Base-by-base conservation (phyloP, 208 protist genomes). In the Entamoeba histolytica region DNA sequence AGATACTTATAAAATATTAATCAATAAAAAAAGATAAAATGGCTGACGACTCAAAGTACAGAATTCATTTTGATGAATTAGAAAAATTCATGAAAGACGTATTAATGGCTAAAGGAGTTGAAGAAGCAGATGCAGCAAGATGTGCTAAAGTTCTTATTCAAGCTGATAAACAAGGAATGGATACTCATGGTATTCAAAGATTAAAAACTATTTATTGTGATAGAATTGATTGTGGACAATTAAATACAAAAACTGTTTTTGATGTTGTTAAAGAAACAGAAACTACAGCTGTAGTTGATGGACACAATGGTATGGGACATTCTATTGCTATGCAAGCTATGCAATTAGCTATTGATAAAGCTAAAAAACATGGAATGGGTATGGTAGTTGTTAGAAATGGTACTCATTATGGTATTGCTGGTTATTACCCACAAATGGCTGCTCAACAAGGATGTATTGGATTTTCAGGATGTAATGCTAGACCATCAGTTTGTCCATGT, bases 321-420 rank as follows among this genome's bases (percentile, higher is more conserved):
- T 57, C 93, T 49, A 69, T 96, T 47, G 55, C 92, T 19, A 92
- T 92, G 31, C 44, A 69, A 49, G 92, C 93, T 52, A 94, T 95
- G 93, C 91, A 95, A 51, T 94, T 96, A n/a, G 95, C 95, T 49
- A 95, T 96, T 57, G 94, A 96, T 12, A 96, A 96, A 49, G 95
- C 95, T 8, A 87, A 94, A 28, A 5, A 92, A 87, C 49, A 92
- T 92, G 94, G 94, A n/a, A 3, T 95, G 4, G 94, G 94, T 47
- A 95, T 95, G 94, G 95, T 96, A 49, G 95, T 96, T 14, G 39
- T 44, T 31, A 57, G 95, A n/a, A 94, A 95, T 50, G 94, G 91
- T 50, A 96, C 94, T 51, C 95, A 96, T 47, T 95, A 93, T 57
- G 95, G 95, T 92, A 95, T 94, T 91, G 94, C 94, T 92, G 95